phyloP scores from a whole-genome alignment of 805 yeast species.

The Kuraishia ogatae region DNA sequence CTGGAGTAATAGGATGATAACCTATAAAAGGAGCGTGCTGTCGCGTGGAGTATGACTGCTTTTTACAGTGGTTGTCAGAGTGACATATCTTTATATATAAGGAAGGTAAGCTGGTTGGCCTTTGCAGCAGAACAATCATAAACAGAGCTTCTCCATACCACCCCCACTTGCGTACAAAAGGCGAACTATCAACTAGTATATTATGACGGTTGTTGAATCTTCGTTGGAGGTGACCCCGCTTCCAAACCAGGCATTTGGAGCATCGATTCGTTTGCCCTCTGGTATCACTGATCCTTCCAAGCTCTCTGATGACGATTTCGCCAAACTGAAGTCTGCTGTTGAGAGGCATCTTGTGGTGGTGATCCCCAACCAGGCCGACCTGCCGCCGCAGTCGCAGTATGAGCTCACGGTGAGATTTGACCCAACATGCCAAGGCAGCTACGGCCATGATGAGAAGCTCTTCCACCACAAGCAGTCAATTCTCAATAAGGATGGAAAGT shows the following conservation, averaged over 20 bases:
- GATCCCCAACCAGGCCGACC: conserved; percentile 60
- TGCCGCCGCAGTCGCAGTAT: conserved; percentile 71
- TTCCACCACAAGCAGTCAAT: conserved; percentile 60
- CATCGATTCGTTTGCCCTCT: conserved; percentile 52
- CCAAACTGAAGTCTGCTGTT: conserved; percentile 51
- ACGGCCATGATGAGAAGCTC: conserved; percentile 77
- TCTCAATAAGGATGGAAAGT: conserved; percentile 69
- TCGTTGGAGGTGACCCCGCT: conserved; percentile 35
- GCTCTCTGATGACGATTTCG: conserved; percentile 59
- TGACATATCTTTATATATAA: too few relatives aligned
- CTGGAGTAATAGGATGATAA: neutral
- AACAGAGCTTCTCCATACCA: too few relatives aligned
- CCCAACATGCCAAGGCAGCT: conserved; percentile 57
- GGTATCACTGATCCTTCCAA: conserved; percentile 69
- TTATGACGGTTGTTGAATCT: conserved; percentile 13
- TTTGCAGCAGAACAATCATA: too few relatives aligned
- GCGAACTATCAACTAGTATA: neutral
- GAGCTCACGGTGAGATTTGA: conserved; percentile 70
- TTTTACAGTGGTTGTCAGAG: too few relatives aligned
- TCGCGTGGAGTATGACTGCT: too few relatives aligned
- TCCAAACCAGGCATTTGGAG: conserved; percentile 54
- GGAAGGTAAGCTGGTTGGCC: too few relatives aligned
- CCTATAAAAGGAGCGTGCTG: neutral
- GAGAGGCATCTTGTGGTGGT: conserved; percentile 64
- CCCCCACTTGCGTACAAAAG: too few relatives aligned